Evolutionary conservation across 116 monocot genomes (phyloP), one percentile per base, ranked within the genome.

Genomic region (Cymodocea nodosa): DNA sequence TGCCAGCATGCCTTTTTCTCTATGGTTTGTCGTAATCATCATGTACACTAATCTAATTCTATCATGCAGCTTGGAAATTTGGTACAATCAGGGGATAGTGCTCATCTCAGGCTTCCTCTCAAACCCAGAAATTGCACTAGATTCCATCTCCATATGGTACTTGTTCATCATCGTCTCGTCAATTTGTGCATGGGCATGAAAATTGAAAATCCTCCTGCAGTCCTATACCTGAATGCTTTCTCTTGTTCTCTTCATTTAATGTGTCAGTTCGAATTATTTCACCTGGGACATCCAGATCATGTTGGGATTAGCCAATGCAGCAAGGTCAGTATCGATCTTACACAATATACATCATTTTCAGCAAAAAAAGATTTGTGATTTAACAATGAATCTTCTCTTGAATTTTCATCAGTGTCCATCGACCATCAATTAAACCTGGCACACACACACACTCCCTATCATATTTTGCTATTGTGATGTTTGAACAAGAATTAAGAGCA

Each of bases 221-320:
- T 30, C 30, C 30, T 30, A 23, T 60, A 25, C 60, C 30, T 35
- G 25, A 60, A 23, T 35, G 5, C 15, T 34, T 51, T 16, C 9
- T 52, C 36, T 19, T 19, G 0, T 17, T 0, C 14, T 52, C 4
- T 36, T 50, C 30, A 23, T 15, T 30, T 61, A 35, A 67, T 67
- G 35, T 30, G 8, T 20, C 79, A 88, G 84, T 44, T 19, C 81
- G 44, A 88, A 88, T 50, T 88, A 88, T 69, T 79, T 74, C 72
- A 76, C 73, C 16, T 81, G 81, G 79, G 84, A 88, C 67, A 79
- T 88, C 69, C 74, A 75, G 81, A 70, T 88, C 69, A 84, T 88
- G 82, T 60, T 88, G 24, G 88, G 84, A 0, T 44, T 88, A 23
- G 70, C 79, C 75, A 84, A 84, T 59, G 88, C 88, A 51, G 84